phyloP scores from a whole-genome alignment of 495 filamentous ascomycete genomes.

The Xylaria flabelliformis region DNA sequence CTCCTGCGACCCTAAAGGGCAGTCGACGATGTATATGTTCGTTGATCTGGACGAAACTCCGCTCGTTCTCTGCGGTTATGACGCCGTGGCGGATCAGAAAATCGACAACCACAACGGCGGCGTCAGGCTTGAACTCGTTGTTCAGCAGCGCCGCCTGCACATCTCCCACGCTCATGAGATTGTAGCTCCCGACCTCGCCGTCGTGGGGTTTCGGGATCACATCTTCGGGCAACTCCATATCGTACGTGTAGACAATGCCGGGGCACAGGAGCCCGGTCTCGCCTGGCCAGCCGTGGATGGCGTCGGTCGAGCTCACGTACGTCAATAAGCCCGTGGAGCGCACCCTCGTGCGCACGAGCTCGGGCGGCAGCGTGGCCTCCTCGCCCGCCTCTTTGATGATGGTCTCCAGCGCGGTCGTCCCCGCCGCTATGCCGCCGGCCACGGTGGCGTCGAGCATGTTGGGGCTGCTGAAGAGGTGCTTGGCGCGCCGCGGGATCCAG shows the following conservation, averaged over 20 bases:
- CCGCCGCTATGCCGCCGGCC: conserved; percentile 57
- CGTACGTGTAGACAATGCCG: conserved; percentile 57
- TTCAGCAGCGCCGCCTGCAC: conserved; percentile 49
- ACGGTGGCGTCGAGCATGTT: conserved; percentile 62
- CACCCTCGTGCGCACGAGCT: conserved; percentile 39
- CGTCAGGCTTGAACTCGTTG: conserved; percentile 62
- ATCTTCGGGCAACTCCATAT: conserved; percentile 51
- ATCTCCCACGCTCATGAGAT: conserved; percentile 54
- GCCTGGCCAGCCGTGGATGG: conserved; percentile 50
- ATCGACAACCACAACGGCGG: conserved; percentile 56
- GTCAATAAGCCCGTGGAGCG: conserved; percentile 48
- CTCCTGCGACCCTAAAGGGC: conserved; percentile 46
- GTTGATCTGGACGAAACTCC: conserved; percentile 56
- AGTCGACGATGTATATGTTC: conserved; percentile 54
- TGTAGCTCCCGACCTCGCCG: conserved; percentile 60
- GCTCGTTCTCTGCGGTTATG: conserved; percentile 57
- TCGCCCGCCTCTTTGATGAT: conserved; percentile 62
- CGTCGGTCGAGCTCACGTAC: conserved; percentile 46
- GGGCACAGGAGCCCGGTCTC: conserved; percentile 58
- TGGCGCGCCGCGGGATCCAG: conserved; percentile 59
- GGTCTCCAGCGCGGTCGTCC: conserved; percentile 52
- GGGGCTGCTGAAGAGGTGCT: conserved; percentile 56
- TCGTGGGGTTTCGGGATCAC: conserved; percentile 54
- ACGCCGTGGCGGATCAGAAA: conserved; percentile 64
- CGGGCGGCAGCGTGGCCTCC: conserved; percentile 55